phyloP scores from a whole-genome alignment of 768 basidiomycete genomes.

The Mycena sanguinolenta region DNA sequence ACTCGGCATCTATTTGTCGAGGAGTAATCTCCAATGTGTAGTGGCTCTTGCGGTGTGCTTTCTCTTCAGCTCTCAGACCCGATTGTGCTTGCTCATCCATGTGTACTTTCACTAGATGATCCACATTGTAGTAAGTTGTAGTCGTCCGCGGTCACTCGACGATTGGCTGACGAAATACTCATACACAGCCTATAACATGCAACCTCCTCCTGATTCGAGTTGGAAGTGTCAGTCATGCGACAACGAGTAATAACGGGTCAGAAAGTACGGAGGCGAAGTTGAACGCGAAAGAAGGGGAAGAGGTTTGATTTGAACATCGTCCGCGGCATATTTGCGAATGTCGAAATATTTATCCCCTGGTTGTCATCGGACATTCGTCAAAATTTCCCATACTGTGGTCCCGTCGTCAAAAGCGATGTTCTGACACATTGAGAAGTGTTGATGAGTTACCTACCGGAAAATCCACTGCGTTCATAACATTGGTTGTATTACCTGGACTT shows the following conservation, averaged over 20 bases:
- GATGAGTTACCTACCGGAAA: no score
- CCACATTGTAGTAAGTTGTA: not conserved
- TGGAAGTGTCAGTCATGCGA: not conserved
- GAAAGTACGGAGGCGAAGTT: not conserved
- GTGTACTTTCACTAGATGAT: not conserved
- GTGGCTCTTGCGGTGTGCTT: conserved; percentile 14
- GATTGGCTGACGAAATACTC: not conserved
- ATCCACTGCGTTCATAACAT: no score
- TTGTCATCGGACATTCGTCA: no score
- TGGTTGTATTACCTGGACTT: no score
- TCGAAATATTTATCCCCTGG: no score
- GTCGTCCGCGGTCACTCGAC: not conserved
- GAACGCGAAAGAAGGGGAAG: no score
- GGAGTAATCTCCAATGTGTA: conserved; percentile 25
- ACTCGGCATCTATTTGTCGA: conserved; percentile 16
- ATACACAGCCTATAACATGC: conserved; percentile 27
- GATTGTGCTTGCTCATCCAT: not conserved
- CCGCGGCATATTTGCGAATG: no score
- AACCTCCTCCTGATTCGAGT: conserved; percentile 28
- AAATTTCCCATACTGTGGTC: no score
- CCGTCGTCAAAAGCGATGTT: no score
- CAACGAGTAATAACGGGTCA: no score
- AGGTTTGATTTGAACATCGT: no score
- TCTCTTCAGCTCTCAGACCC: not conserved
- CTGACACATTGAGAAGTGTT: no score